Conservation (phyloP, 139 green algal genomes). For the Coelastrella sp. region DNA sequence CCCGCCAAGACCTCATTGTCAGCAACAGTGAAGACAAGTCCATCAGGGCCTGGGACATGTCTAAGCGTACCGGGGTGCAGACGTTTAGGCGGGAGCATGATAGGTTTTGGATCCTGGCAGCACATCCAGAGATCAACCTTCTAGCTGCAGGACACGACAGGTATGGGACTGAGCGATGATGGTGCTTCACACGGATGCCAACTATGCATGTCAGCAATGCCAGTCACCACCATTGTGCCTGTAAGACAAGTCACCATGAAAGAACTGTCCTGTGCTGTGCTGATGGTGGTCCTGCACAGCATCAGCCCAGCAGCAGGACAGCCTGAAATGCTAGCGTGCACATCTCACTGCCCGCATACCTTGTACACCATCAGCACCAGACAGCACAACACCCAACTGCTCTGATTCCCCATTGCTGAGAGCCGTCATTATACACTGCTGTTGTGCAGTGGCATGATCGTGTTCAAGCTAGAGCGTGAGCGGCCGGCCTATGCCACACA, state of each 20-base stretch:
- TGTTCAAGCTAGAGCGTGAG: conserved; percentile 99
- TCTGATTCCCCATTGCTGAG: no score
- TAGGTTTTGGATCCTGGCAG: conserved; percentile 97
- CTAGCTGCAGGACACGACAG: conserved; percentile 98
- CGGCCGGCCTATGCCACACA: conserved; percentile 92
- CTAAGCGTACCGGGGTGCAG: conserved; percentile 97
- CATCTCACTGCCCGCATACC: no score
- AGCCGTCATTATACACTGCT: no score
- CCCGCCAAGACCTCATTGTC: conserved; percentile 98
- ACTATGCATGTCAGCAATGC: no score
- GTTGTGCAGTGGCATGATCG: conserved; percentile 98
- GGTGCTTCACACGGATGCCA: neutral
- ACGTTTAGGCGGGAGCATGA: conserved; percentile 97
- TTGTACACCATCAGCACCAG: no score
- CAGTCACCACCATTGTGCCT: no score
- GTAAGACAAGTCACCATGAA: no score
- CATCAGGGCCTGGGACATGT: conserved; percentile 99
- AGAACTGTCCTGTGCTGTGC: no score
- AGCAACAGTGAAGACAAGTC: conserved; percentile 99
- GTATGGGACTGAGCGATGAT: conserved; percentile 57
- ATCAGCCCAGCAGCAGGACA: no score
- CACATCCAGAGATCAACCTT: conserved; percentile 99
- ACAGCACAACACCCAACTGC: no score
- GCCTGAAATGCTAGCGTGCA: no score
- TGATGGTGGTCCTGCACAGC: no score